Percentiles rank a stretch among this genome's conserved stretches.
Conservation (phyloP, 1,139 yeast species). For the Saccharomyces hybrid region DNA sequence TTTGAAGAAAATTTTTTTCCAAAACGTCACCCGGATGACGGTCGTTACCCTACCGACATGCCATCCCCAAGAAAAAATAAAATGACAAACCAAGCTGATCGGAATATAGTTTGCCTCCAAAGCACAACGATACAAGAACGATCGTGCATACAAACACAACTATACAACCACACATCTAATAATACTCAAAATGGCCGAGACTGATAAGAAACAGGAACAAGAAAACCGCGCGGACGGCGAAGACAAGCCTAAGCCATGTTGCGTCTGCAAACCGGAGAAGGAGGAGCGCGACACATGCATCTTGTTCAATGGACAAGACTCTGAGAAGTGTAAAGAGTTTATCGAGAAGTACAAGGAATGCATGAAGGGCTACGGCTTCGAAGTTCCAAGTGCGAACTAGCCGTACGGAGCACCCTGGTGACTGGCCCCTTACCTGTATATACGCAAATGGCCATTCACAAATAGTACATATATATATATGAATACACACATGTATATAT, state of each 20-base stretch:
- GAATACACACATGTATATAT: no score
- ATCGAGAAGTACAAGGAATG: slow-evolving; percentile 70
- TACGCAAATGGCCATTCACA: neutral
- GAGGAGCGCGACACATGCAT: slow-evolving; percentile 80
- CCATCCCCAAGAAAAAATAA: neutral
- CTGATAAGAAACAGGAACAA: neutral
- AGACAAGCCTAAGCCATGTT: slow-evolving; percentile 84
- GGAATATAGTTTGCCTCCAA: neutral
- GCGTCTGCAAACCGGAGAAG: slow-evolving; percentile 88
- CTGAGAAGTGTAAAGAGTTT: slow-evolving; percentile 70
- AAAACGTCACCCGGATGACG: neutral
- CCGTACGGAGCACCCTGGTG: neutral
- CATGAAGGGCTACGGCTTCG: slow-evolving; percentile 89
- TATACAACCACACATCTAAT: neutral
- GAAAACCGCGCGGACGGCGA: slow-evolving; percentile 6
- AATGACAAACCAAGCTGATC: neutral
- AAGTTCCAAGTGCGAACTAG: slow-evolving; percentile 21
- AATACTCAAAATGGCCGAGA: neutral
- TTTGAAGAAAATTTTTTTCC: slow-evolving; percentile 1
- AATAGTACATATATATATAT: neutral
- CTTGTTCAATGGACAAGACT: slow-evolving; percentile 72
- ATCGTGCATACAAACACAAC: neutral
- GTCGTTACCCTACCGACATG: neutral
- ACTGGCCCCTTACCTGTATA: neutral
- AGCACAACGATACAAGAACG: neutral